Conservation (phyloP, 2,329 filamentous ascomycete genomes). For the Monilinia polystroma region DNA sequence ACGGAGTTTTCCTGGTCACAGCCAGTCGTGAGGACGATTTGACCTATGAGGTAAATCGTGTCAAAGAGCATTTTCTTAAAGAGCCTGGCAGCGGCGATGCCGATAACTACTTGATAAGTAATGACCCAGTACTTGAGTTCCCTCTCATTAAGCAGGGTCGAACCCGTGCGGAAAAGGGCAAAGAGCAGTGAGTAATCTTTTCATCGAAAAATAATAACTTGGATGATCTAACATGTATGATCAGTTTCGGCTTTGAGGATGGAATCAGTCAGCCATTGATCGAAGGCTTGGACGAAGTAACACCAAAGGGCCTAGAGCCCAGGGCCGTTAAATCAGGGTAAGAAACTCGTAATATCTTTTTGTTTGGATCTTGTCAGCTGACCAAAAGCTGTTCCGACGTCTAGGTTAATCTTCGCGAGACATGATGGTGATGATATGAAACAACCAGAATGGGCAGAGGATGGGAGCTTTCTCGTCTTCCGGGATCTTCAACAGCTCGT, state of each 20-base stretch:
- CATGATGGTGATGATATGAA: conserved; percentile 41
- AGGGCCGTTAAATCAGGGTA: conserved; percentile 36
- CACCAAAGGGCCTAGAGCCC: conserved; percentile 39
- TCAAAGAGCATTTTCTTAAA: conserved; percentile 6
- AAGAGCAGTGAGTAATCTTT: conserved; percentile 7
- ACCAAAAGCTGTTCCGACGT: background rate
- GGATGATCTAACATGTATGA: background rate
- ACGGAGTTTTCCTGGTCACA: conserved; percentile 15
- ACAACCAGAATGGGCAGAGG: conserved; percentile 44
- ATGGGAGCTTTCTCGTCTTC: conserved; percentile 48
- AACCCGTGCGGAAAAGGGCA: conserved; percentile 10
- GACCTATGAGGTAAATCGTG: background rate
- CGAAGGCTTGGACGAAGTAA: conserved; percentile 39
- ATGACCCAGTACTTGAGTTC: background rate
- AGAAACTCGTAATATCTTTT: background rate
- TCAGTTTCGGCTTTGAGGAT: conserved; percentile 47
- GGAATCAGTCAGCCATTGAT: conserved; percentile 46
- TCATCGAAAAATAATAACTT: background rate
- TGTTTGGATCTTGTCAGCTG: background rate
- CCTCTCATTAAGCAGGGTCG: background rate
- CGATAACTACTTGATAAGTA: conserved; percentile 1
- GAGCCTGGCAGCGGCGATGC: conserved; percentile 1
- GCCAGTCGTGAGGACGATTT: background rate
- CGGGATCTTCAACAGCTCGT: conserved; percentile 48
- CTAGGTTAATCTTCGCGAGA: background rate